phyloP scores from a whole-genome alignment of 192 early-diverging fungal species.

The Linnemannia elongata region DNA sequence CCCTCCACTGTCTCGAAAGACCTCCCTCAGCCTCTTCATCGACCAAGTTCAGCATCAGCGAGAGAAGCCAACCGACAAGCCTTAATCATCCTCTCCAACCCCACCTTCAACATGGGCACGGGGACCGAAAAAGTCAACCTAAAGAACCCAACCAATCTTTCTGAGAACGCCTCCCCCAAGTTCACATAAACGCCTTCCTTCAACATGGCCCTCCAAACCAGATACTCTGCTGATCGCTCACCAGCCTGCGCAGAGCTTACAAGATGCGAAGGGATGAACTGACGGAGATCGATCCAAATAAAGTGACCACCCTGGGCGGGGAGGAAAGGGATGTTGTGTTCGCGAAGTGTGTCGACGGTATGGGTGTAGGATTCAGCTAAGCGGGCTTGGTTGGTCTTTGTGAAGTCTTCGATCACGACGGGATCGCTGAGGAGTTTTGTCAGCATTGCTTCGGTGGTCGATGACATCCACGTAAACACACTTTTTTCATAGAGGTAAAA shows the following conservation, averaged over 20 bases:
- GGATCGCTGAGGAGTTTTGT: conserved; percentile 69
- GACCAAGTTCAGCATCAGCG: not conserved
- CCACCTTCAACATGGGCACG: conserved; percentile 60
- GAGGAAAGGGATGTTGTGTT: conserved; percentile 65
- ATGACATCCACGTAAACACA: conserved; percentile 75
- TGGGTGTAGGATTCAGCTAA: conserved; percentile 67
- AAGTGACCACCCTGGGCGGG: conserved; percentile 81
- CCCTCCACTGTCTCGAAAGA: not conserved
- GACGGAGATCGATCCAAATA: conserved; percentile 73
- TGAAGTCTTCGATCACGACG: conserved; percentile 69
- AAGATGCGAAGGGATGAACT: conserved; percentile 29
- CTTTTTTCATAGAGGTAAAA: conserved; percentile 15
- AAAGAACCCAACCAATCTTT: conserved; percentile 72
- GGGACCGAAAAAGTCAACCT: conserved; percentile 72
- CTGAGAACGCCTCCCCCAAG: conserved; percentile 75
- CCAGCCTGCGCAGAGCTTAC: conserved; percentile 11
- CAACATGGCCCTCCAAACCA: conserved; percentile 63
- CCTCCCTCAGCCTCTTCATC: too few species aligned
- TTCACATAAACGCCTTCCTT: conserved; percentile 76
- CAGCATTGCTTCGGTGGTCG: conserved; percentile 69
- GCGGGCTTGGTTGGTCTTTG: conserved; percentile 68
- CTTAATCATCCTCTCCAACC: conserved; percentile 61
- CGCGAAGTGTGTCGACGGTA: conserved; percentile 56
- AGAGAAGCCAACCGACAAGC: conserved; percentile 26
- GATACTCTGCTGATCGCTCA: conserved; percentile 60